A percentile compares a stretch with the other conserved stretches of the same genome.
Evolutionary conservation across 2,329 filamentous ascomycete species (phyloP).

Genomic region (Fusarium sp.): DNA sequence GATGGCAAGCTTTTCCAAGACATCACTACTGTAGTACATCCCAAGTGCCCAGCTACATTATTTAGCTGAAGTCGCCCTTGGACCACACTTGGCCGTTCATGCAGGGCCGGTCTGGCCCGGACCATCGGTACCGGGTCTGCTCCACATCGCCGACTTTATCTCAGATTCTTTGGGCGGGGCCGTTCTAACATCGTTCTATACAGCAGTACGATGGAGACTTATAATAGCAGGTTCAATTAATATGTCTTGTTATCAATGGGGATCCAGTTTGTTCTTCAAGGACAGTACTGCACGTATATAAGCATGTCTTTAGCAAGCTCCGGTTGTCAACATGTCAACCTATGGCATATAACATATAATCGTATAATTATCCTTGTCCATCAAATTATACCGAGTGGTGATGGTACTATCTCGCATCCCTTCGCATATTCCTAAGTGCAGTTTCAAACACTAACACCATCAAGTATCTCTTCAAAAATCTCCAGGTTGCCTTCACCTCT

Average conservation of each 20-base stretch:
- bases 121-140: conserved; percentile 20
- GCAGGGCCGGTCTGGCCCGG: conserved; percentile 16
- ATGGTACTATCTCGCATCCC: not conserved
- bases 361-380: not conserved
- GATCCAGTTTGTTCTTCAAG: not conserved
- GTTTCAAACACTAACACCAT: conserved; percentile 48
- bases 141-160: conserved; percentile 20
- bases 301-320: not conserved
- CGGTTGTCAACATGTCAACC: not conserved
- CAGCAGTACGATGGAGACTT: not conserved
- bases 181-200: not conserved
- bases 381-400: not conserved
- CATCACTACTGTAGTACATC: not conserved
- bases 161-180: conserved; percentile 7
- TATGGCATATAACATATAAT: not conserved
- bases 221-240: not conserved
- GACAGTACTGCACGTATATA: not conserved
- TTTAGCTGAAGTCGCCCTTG: conserved; percentile 1
- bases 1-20: conserved; percentile 1
- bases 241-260: not conserved
- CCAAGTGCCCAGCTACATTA: conserved; percentile 7
- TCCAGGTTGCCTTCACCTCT: conserved; percentile 61
- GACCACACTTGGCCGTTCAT: not conserved
- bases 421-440: not conserved
- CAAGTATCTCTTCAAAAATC: conserved; percentile 59